Percentiles rank a stretch among this genome's conserved stretches.
Evolutionary conservation across 2,329 filamentous ascomycete species (phyloP).

Genomic region (Diaporthe australafricana): DNA sequence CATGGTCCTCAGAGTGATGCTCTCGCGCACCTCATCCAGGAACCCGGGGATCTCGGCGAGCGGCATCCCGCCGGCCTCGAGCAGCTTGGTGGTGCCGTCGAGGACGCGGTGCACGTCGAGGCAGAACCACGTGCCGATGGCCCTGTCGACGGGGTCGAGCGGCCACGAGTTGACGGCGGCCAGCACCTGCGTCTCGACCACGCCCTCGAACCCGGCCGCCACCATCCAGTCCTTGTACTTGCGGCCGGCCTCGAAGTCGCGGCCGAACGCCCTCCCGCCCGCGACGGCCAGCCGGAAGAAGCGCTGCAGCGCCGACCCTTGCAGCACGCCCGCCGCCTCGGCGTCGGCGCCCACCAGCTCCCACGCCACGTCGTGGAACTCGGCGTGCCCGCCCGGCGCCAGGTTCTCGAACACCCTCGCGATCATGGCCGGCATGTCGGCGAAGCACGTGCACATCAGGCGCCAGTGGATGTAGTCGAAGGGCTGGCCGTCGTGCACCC

Average conservation of each 20-base stretch:
- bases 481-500: constrained; percentile 15
- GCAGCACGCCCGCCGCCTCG: not conserved
- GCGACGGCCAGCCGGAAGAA: not conserved
- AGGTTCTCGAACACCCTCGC: not conserved
- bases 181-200: constrained; percentile 38
- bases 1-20: not conserved
- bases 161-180: constrained; percentile 18
- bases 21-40: not conserved
- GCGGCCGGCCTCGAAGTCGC: constrained; percentile 38
- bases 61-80: constrained; percentile 7
- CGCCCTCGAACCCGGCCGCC: constrained; percentile 45
- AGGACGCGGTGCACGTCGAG: constrained; percentile 6
- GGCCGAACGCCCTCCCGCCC: constrained; percentile 28
- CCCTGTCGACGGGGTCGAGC: constrained; percentile 12
- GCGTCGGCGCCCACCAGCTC: constrained; percentile 17
- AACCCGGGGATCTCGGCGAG: not conserved
- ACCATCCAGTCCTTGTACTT: constrained; percentile 43
- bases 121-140: constrained; percentile 25
- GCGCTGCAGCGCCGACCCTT: not conserved
- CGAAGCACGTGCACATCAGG: constrained; percentile 23
- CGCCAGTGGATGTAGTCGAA: constrained; percentile 33
- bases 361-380: constrained; percentile 28
- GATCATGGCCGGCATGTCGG: constrained; percentile 18
- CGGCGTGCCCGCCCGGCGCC: constrained; percentile 24
- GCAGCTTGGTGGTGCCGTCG: constrained; percentile 7